These are phyloP conservation scores for Mesembryanthemum crystallinum DNA, from an alignment of 148 eudicot species.

Conservation along the genomic window DNA sequence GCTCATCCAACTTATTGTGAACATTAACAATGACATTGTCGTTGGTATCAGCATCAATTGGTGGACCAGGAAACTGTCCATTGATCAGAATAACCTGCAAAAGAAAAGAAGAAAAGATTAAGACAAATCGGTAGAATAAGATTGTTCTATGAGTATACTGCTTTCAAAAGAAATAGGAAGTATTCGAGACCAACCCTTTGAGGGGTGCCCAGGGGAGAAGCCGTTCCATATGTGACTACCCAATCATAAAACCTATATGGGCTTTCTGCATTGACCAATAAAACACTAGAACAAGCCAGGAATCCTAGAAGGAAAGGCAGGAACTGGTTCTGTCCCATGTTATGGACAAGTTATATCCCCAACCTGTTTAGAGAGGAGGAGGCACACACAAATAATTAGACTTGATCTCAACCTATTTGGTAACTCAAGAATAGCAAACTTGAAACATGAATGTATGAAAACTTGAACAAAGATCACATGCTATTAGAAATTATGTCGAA, in stretches of 20 bases:
- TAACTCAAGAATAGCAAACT: not conserved
- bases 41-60: conserved; percentile 56
- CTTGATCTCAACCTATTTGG: not conserved
- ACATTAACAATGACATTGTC: conserved; percentile 66
- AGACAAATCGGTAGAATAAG: not conserved
- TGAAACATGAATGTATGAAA: not conserved
- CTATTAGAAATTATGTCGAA: not conserved
- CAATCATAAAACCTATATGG: conserved; percentile 58
- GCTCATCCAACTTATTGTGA: conserved; percentile 64
- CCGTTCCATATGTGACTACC: conserved; percentile 57
- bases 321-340: conserved; percentile 36
- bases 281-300: conserved; percentile 38
- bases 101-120: not conserved
- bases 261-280: conserved; percentile 58
- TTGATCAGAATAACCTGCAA: conserved; percentile 76
- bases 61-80: conserved; percentile 81
- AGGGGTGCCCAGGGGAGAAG: conserved; percentile 60
- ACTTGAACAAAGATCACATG: too few relatives aligned
- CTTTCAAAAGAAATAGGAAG: not conserved
- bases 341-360: not conserved
- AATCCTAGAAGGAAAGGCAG: conserved; percentile 39
- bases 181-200: conserved; percentile 46
- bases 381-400: not conserved
- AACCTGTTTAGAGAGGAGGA: conserved; percentile 8
- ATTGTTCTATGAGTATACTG: not conserved